Evolutionary conservation across 2,329 filamentous ascomycete species (phyloP).

Genomic region (Fragosphaeria purpurea): DNA sequence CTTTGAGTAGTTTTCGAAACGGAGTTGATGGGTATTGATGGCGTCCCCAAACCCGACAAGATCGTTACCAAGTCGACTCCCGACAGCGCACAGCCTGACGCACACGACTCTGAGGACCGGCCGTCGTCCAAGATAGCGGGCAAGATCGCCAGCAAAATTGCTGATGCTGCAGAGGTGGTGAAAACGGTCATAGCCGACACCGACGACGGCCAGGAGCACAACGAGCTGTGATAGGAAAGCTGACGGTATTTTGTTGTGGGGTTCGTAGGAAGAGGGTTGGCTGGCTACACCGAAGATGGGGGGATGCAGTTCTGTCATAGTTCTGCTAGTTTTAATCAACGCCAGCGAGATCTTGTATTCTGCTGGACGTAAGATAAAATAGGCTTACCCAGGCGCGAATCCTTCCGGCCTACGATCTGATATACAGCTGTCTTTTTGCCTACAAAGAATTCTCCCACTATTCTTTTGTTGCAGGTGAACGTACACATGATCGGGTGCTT

Average conservation of each 20-base stretch:
- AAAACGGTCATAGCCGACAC: conserved; percentile 44
- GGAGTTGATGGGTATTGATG: conserved; percentile 74
- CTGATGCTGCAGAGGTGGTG: conserved; percentile 39
- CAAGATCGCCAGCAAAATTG: conserved; percentile 36
- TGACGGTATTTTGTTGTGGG: background rate
- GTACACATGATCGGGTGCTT: no score
- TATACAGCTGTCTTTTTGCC: no score
- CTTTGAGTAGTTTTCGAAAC: conserved; percentile 47
- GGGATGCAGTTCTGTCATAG: no score
- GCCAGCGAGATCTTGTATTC: no score
- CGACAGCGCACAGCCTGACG: conserved; percentile 20
- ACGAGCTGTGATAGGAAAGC: conserved; percentile 38
- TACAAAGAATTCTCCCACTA: no score
- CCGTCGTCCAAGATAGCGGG: conserved; percentile 41
- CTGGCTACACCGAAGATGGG: no score
- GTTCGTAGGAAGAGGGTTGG: no score
- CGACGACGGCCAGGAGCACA: conserved; percentile 47
- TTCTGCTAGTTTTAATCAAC: no score
- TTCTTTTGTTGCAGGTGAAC: no score
- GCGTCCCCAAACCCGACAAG: conserved; percentile 47
- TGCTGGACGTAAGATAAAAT: no score
- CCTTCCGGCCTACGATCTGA: no score
- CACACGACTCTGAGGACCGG: conserved; percentile 25
- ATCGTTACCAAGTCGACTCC: conserved; percentile 31
- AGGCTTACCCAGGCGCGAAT: no score